These are phyloP conservation scores for Cutaneotrichosporon sp. DNA, from an alignment of 1,284 basidiomycete genomes.

Conservation along the genomic window DNA sequence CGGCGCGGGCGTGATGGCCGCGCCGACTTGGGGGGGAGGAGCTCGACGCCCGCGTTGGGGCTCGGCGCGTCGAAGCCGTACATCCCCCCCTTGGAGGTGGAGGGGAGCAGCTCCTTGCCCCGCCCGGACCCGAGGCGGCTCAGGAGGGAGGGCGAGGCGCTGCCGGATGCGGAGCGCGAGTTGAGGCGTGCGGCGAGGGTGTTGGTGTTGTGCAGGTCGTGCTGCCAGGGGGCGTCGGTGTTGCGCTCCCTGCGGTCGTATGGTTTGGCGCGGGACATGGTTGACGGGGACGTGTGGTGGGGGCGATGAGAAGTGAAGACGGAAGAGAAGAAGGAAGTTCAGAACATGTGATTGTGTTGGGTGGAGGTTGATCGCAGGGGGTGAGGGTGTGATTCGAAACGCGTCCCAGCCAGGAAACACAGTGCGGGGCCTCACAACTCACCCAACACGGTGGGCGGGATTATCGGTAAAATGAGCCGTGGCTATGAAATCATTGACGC, in stretches of 20 bases:
- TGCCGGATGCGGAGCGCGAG: conserved; percentile 9
- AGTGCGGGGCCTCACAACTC: background rate
- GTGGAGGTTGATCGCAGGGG: too few relatives aligned
- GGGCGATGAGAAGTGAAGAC: background rate
- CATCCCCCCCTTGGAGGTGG: conserved; percentile 2
- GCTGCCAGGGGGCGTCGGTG: conserved; percentile 40
- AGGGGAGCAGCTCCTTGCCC: conserved; percentile 39
- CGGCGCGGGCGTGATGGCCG: conserved; percentile 3
- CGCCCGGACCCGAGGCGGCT: conserved; percentile 31
- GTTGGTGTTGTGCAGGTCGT: conserved; percentile 39
- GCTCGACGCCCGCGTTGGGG: conserved; percentile 16
- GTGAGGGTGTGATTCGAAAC: background rate
- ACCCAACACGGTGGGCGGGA: background rate
- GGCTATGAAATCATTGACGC: too few relatives aligned
- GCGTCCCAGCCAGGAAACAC: background rate
- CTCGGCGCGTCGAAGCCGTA: conserved; percentile 29
- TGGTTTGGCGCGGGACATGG: conserved; percentile 29
- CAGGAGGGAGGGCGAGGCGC: conserved; percentile 24
- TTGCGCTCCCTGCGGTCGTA: conserved; percentile 32
- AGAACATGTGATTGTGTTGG: background rate
- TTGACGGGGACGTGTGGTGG: background rate
- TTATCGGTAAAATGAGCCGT: background rate
- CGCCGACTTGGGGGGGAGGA: conserved; percentile 15
- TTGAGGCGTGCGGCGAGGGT: conserved; percentile 29
- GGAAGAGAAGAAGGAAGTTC: too few relatives aligned